These are phyloP conservation scores for Ceratocystis variospora DNA, from an alignment of 2,329 filamentous ascomycete species.

Conservation along the genomic window DNA sequence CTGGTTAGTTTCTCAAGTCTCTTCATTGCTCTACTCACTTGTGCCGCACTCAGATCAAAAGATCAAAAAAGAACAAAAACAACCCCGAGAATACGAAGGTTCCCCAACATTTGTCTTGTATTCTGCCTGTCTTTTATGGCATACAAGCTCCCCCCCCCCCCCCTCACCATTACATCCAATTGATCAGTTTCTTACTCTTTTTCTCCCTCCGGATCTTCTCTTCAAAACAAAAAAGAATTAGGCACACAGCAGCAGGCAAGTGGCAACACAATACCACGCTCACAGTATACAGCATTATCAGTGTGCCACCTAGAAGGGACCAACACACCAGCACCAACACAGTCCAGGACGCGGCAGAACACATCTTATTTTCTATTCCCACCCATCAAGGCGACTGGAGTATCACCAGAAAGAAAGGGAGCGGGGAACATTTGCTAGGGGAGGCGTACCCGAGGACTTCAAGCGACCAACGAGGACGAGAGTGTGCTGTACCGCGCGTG, in stretches of 20 bases:
- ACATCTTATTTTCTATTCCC: background rate
- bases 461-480: background rate
- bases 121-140: background rate
- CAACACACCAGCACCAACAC: background rate
- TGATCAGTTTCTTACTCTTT: too few species aligned
- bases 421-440: background rate
- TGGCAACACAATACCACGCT: background rate
- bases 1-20: background rate
- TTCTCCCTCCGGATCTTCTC: too few species aligned
- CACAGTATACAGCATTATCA: background rate
- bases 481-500: background rate
- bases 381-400: background rate
- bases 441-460: background rate
- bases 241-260: background rate
- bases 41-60: background rate
- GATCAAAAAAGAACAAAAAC: background rate
- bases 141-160: too few species aligned
- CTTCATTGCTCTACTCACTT: background rate
- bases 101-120: slow-evolving; percentile 4
- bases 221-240: background rate
- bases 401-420: background rate
- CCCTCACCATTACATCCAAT: too few species aligned
- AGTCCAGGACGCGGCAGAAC: too few species aligned
- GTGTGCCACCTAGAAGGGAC: background rate
- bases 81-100: slow-evolving; percentile 1